phyloP scores from a whole-genome alignment of 768 basidiomycete species.

The Lactifluus hygrophoroides region DNA sequence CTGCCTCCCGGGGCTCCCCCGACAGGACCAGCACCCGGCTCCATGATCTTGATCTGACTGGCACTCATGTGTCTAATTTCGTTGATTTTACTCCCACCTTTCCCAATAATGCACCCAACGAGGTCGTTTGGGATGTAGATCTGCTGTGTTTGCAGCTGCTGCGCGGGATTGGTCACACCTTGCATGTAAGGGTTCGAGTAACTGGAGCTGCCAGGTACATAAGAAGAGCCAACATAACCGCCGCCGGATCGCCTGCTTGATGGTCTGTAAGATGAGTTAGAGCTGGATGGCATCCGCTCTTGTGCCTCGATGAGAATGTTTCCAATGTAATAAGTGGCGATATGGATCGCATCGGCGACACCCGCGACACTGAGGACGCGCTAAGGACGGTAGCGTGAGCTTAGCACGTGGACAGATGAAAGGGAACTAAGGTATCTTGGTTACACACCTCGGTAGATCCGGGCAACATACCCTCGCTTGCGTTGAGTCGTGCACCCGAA shows the following conservation, averaged over 20 bases:
- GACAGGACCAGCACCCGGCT: slow-evolving; percentile 75
- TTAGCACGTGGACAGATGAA: slow-evolving; percentile 4
- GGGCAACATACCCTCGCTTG: slow-evolving; percentile 96
- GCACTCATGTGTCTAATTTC: slow-evolving; percentile 94
- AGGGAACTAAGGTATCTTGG: neutral
- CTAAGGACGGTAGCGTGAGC: slow-evolving; percentile 34
- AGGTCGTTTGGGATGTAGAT: slow-evolving; percentile 98
- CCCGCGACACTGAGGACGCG: slow-evolving; percentile 96
- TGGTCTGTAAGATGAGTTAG: slow-evolving; percentile 61
- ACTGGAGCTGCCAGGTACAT: slow-evolving; percentile 64
- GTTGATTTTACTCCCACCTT: slow-evolving; percentile 97
- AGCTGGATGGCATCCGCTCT: slow-evolving; percentile 67
- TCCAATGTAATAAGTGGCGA: slow-evolving; percentile 98
- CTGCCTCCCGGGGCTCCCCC: slow-evolving; percentile 63
- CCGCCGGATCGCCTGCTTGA: slow-evolving; percentile 42
- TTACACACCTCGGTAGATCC: slow-evolving; percentile 91
- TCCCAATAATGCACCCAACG: slow-evolving; percentile 96
- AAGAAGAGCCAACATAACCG: slow-evolving; percentile 46
- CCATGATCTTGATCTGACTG: slow-evolving; percentile 98
- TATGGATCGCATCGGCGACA: slow-evolving; percentile 98
- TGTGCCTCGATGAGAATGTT: slow-evolving; percentile 94
- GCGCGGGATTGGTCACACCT: slow-evolving; percentile 29
- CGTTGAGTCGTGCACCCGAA: slow-evolving; percentile 90
- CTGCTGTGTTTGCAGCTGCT: slow-evolving; percentile 88
- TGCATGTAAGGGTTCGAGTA: slow-evolving; percentile 41